phyloP scores from a whole-genome alignment of 2,329 filamentous ascomycete genomes.

The Tolypocladium endophyticum region DNA sequence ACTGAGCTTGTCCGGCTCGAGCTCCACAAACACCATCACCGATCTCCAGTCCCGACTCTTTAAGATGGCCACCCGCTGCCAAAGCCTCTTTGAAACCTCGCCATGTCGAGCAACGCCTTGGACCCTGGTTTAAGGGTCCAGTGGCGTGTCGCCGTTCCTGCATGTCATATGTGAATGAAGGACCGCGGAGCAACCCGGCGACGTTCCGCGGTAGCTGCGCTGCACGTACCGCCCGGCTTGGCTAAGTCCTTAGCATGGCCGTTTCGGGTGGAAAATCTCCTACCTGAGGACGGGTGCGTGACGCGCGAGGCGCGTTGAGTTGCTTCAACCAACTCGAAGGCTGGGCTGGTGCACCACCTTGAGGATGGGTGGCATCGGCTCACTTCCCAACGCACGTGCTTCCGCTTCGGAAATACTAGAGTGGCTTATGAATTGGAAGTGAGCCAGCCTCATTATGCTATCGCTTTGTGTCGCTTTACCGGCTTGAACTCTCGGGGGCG shows the following conservation, averaged over 20 bases:
- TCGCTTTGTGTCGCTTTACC: neutral
- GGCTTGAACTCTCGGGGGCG: neutral
- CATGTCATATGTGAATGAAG: neutral
- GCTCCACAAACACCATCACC: neutral
- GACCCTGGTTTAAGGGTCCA: neutral
- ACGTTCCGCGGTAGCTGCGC: neutral
- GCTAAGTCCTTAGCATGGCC: neutral
- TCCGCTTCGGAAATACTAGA: neutral
- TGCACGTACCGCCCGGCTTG: neutral
- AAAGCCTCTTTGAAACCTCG: neutral
- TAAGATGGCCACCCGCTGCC: neutral
- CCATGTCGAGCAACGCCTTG: neutral
- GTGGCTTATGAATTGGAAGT: no score
- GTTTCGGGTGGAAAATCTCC: neutral
- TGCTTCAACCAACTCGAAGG: neutral
- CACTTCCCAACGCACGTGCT: neutral
- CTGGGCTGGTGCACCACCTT: neutral
- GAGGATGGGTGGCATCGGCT: neutral
- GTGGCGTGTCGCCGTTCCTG: neutral
- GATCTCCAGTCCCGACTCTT: neutral
- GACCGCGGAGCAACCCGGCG: neutral
- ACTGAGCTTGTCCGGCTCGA: neutral
- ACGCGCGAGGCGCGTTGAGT: neutral
- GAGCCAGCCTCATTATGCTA: neutral
- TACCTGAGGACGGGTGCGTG: neutral